phyloP scores from a whole-genome alignment of 768 basidiomycete species.

The Panus rudis region DNA sequence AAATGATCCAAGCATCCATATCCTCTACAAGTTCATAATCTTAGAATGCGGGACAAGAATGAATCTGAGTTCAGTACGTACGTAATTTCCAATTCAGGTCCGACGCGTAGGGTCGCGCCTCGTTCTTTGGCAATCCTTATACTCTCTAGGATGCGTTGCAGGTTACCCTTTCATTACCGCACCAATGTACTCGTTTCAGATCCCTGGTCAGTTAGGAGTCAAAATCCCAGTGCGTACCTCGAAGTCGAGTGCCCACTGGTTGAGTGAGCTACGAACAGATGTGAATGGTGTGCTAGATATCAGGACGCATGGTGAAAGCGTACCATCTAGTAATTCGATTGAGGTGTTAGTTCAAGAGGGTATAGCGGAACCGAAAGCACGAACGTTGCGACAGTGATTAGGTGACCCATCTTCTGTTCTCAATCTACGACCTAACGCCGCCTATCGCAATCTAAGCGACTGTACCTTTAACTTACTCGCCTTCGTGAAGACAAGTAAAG shows the following conservation, averaged over 20 bases:
- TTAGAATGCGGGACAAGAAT: no score
- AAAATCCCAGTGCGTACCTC: conserved; percentile 42
- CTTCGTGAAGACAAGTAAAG: no score
- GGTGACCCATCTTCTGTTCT: conserved; percentile 85
- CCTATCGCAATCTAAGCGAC: no score
- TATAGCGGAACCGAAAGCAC: conserved; percentile 17
- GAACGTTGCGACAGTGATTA: conserved; percentile 86
- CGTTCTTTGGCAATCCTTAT: conserved; percentile 82
- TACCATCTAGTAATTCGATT: no score
- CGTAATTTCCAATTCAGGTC: conserved; percentile 96
- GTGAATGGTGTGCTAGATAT: background rate
- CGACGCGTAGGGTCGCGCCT: conserved; percentile 88
- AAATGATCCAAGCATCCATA: conserved; percentile 99
- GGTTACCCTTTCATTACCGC: conserved; percentile 67
- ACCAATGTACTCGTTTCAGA: background rate
- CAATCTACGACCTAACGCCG: background rate
- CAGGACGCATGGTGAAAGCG: no score
- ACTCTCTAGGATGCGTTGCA: conserved; percentile 82
- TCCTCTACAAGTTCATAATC: conserved; percentile 48
- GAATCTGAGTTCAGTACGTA: conserved; percentile 27
- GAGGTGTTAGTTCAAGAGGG: no score
- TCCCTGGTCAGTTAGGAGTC: background rate
- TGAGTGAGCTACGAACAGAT: conserved; percentile 59
- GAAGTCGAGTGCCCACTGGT: conserved; percentile 97
- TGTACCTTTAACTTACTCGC: no score